Evolutionary conservation across 805 yeast genomes (phyloP).

Genomic region (Yarrowia sp.): DNA sequence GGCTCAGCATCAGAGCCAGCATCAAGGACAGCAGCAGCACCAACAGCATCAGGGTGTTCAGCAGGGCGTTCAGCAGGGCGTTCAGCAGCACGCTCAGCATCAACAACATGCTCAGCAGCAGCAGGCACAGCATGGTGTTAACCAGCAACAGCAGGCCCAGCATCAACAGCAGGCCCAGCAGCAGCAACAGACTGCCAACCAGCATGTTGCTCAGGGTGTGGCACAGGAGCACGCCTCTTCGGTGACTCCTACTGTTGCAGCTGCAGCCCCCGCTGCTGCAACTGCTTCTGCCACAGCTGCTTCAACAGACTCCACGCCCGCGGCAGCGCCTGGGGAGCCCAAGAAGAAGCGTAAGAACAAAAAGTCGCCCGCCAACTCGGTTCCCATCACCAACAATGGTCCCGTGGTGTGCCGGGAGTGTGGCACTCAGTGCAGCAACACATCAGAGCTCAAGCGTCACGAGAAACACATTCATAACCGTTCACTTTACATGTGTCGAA

Average conservation of each 20-base stretch:
- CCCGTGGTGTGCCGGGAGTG: conserved; percentile 31
- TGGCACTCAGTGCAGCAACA: conserved; percentile 27
- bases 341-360: conserved; percentile 19
- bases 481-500: conserved; percentile 32
- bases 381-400: conserved; percentile 15
- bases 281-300: background rate
- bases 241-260: background rate
- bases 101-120: background rate
- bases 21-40: background rate
- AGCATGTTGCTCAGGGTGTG: background rate
- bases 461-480: conserved; percentile 29
- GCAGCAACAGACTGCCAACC: background rate
- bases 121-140: background rate
- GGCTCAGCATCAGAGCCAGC: background rate
- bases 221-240: background rate
- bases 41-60: background rate
- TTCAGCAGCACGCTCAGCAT: background rate
- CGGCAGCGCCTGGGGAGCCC: background rate
- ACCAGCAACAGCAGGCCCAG: background rate
- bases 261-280: background rate
- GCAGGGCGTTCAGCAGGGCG: background rate
- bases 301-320: background rate
- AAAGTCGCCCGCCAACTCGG: conserved; percentile 21
- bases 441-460: conserved; percentile 31
- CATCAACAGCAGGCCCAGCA: background rate